Evolutionary conservation across 805 yeast species (phyloP), one percentile per base, ranked within the genome.

Genomic region (Candida insectorum): DNA sequence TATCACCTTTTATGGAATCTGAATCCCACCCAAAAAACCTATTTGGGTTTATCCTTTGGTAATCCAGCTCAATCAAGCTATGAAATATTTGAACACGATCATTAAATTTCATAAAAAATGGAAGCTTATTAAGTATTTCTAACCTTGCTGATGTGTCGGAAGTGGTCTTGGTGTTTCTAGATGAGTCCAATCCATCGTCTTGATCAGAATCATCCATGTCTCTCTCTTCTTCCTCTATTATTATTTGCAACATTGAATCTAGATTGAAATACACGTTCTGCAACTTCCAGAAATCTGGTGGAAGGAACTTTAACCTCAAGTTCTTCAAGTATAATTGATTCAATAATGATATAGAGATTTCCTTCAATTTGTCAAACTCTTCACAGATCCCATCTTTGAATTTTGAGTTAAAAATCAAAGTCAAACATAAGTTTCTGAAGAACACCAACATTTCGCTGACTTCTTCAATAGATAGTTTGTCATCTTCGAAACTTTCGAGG

Each of bases 71-170:
- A 23, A 85, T 73, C 35, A 86, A 65, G 8, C 65, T 54, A 40
- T 83, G 85, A 51, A 91, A 85, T 1, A 85, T 65, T 31, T 70
- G 72, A 0, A 86, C 96, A 30, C 98, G 67, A 21, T 75, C 72
- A 16, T 72, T 70, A 54, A 91, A 91, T 0, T 85, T 77, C 5
- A 91, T 67, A 61, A 88, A 81, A 51, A 85, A 91, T 3, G 97
- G 96, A 3, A 81, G 62, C 31, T 75, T 71, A 1, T 73, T 64
- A 28, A 85, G 65, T 0, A 89, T 61, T 28, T 73, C 76, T 15
- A 74, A 43, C 39, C 65, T 73, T 1, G 58, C 38, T 7, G 30
- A 10, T 6, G 43, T 39, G 18, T 49, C 54, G 15, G 12, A 8
- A 16, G 21, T 26, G 31, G 22, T 14, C 30, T 33, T 20, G 22